Evolutionary conservation across 2,329 filamentous ascomycete genomes (phyloP).

Genomic region (Thelonectria blattea): DNA sequence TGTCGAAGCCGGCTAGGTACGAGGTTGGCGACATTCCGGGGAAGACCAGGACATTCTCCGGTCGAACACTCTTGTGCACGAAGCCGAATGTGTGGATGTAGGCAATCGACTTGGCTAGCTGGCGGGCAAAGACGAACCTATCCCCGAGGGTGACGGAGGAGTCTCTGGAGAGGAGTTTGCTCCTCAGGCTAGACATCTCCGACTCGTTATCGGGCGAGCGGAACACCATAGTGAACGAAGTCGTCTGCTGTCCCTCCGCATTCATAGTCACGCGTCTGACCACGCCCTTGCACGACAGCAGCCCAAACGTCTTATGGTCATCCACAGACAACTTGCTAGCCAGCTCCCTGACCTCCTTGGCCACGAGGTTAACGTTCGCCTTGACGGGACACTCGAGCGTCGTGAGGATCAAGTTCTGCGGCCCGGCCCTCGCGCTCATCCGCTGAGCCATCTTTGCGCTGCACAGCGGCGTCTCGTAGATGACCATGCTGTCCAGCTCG

Average conservation of each 20-base stretch:
- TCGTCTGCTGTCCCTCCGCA: not conserved
- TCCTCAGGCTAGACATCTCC: not conserved
- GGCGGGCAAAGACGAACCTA: not conserved
- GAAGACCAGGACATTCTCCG: not conserved
- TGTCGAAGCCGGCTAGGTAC: conserved; percentile 20
- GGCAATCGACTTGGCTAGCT: not conserved
- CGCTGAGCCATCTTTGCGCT: not conserved
- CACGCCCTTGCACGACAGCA: not conserved
- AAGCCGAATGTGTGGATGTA: not conserved
- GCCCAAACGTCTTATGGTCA: not conserved
- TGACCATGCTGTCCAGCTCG: not conserved
- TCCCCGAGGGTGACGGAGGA: not conserved
- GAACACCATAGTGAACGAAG: not conserved
- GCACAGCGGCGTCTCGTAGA: not conserved
- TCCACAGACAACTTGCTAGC: not conserved
- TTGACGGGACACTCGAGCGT: not conserved
- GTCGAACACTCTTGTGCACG: not conserved
- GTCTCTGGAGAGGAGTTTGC: not conserved
- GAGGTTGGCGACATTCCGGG: not conserved
- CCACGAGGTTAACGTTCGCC: not conserved
- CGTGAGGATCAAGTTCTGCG: not conserved
- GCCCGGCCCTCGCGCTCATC: not conserved
- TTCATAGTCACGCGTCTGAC: not conserved
- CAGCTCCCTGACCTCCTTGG: conserved; percentile 1
- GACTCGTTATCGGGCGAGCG: not conserved